Evolutionary conservation across 2,329 filamentous ascomycete species (phyloP), one percentile per base, ranked within the genome.

Genomic region (Arthrobotrys conoides): DNA sequence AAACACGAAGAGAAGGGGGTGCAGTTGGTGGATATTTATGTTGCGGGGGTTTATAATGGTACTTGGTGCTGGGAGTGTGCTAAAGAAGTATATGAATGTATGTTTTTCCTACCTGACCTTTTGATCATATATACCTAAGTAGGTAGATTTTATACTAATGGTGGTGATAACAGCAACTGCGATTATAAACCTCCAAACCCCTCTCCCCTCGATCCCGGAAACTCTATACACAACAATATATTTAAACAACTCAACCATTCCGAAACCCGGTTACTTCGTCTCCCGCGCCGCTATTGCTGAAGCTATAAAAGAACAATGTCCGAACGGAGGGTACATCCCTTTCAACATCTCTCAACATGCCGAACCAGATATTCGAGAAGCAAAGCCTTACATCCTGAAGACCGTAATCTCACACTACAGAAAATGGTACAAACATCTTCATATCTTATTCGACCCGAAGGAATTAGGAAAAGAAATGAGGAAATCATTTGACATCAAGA

Each of bases 21-120:
- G 2, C 66, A 77, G 5, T 20, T 71, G 59, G 66, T 77, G 41
- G 73, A 77, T 36, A 70, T 77, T 9, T 71, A 67, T 16, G 59
- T 77, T 27, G 67, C 59, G 3, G 61, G 53, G 33, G 24, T 77
- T 3, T 77, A 49, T 24, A 44, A 57, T 41, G 73, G 73, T 3
- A 77, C 73, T 0, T 77, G 73, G 73, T 77, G 73, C 22, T 77
- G 59, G 59, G 61, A 67, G 5, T 77, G 73, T 22, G 46, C 73
- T 1, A 66, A 59, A 6, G 67, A 77, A 18, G 63, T 71, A 5
- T 77, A 71, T n/a, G 61, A 77, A 38, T 77, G 73, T 77, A 71
- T 5, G 66, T 1, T 6, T 9, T 8, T n/a, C n/a, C n/a, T n/a
- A n/a, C n/a, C n/a, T n/a, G n/a, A n/a, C n/a, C n/a, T n/a, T n/a